Base-by-base conservation (phyloP, 345 rosid genomes). In the Eucalyptus albens region DNA sequence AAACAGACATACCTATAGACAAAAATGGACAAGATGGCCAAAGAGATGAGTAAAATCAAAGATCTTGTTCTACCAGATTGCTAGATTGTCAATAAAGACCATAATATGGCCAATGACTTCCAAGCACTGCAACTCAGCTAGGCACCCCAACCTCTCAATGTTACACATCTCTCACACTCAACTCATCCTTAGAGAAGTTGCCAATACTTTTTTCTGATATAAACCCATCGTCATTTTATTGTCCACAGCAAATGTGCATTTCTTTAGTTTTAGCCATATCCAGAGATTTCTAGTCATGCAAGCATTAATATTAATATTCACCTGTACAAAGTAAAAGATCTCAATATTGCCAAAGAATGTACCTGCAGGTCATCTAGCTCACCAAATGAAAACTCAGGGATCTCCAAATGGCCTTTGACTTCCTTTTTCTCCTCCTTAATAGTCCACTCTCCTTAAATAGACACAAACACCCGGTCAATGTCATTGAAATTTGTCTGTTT, bases 301-400 rank as follows among this genome's bases (percentile, higher is more conserved):
- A 55, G 67, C 49, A 37, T 21, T 37, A 87, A 77, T 56, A 37
- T 21, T 37, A 87, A 77, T 56, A 56, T 56, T 56, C 62, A 56
- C 83, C 87, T 4, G 44, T 21, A 50, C 62, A 51, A 86, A 86
- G 45, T 31, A 86, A 86, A 45, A 88, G 16, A 67, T 50, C 27
- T 40, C 85, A 22, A 77, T 21, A 77, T 40, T 9, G 5, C 6
- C 31, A 21, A 40, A 87, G 15, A 53, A 82, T 87, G 56, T 93
- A 97, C 99, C 99, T 97, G 95, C 90, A 97, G 94, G 89, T 97
- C 99, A 91, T 96, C 97, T 53, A 97, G 97, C 93, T 97, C 99
- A 11, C 99, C 99, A 33, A 93, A 96, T 13, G 99, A 97, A 90
- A 97, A 97, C 92, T 97, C 99, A 4, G 95, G 93, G 83, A 97